phyloP scores from a whole-genome alignment of 768 basidiomycete genomes.

The Rhodotorula taiwanensis region DNA sequence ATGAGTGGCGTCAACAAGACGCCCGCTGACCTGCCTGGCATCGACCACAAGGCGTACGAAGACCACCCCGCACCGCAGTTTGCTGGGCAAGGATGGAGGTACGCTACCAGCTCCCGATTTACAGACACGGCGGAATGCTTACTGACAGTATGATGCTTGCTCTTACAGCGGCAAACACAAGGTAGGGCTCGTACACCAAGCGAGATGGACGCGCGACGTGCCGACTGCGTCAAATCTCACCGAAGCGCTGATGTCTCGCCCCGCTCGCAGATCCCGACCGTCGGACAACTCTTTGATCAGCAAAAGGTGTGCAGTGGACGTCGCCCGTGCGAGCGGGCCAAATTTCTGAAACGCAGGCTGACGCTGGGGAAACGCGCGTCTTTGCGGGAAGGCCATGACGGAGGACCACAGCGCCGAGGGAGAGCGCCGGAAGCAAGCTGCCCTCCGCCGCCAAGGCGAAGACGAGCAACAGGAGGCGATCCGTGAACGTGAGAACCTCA shows the following conservation, averaged over 20 bases:
- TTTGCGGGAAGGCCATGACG: background rate
- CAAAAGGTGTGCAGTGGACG: background rate
- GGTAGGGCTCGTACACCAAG: background rate
- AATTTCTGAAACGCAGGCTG: too few relatives aligned
- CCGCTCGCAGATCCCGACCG: conserved; percentile 24
- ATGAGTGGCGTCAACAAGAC: background rate
- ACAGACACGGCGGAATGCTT: background rate
- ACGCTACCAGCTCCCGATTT: background rate
- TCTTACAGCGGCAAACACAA: conserved; percentile 15
- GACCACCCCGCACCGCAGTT: background rate
- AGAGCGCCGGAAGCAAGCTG: background rate
- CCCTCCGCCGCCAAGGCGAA: background rate
- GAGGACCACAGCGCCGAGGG: conserved; percentile 8
- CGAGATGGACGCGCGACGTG: background rate
- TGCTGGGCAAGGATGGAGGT: conserved; percentile 17
- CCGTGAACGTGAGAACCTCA: background rate
- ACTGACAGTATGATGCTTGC: background rate
- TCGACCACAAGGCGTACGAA: conserved; percentile 16
- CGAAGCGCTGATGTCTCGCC: background rate
- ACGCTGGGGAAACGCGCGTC: too few relatives aligned
- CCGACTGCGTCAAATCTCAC: background rate
- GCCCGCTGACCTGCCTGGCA: background rate
- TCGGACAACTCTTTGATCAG: conserved; percentile 4
- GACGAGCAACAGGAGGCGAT: background rate
- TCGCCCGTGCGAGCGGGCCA: background rate